Base-by-base conservation (phyloP, 2,329 filamentous ascomycete species). In the Tothia fuscella region DNA sequence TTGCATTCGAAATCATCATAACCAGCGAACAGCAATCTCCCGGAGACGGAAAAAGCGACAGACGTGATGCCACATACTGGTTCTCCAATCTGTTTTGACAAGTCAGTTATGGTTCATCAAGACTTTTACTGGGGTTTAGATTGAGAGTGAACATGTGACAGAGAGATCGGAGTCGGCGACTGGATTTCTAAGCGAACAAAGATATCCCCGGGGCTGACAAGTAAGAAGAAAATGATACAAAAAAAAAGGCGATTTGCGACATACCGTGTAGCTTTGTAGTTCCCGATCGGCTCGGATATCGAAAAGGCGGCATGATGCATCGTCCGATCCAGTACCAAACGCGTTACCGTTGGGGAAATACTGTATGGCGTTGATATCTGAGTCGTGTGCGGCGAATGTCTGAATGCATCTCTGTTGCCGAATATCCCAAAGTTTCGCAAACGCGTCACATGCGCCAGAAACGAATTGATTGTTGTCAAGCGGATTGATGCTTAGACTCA, bases 1-100 rank as follows among this genome's bases (percentile, higher is more conserved):
- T 96, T 98, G 88, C 91, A 98, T 67, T 98, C 91, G 56, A 94
- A 98, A 60, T 98, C 91, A 57, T 98, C 91, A 57, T 98, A 98
- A 51, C 91, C 91, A 43, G 91, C 91, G 61, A 98, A 98, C 30
- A 98, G 70, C 55, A 98, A 70, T 59, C 91, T 79, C 45, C 91
- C 91, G 44, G 91, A 98, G 12, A 98, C 89, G 13, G 91, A 98
- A 54, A 93, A 96, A 46, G 89, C 91, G 36, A 98, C 91, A 4
- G 91, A 98, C 19, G 91, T 98, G 56, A 98, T 96, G 55, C 91
- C 91, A 60, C 91, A 98, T 40, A 95, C 78, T 53, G 95, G 93
- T 56, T 93, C 89, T 60, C 94, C 88, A 55, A 89, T 95, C 88
- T 96, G 17, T 7, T 16, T 38, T 38, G 21, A 17, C 17, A 30